Evolutionary conservation across 2,329 filamentous ascomycete genomes (phyloP).

Genomic region (Scleromitrula shiraiana): DNA sequence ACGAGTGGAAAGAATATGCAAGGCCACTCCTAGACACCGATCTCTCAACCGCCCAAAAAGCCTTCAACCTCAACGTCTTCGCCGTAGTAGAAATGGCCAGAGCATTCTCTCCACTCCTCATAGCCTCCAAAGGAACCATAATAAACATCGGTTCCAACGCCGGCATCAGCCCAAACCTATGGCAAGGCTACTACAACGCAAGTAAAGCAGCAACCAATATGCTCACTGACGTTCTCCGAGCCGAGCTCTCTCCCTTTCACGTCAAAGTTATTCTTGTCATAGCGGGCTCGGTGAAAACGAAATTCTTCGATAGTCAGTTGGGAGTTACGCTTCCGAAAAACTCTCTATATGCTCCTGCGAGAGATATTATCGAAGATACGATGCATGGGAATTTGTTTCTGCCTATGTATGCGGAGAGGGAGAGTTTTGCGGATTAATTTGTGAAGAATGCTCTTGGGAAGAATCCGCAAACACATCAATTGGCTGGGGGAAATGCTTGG

Average conservation of each 20-base stretch:
- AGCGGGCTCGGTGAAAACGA: constrained; percentile 18
- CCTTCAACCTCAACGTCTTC: constrained; percentile 30
- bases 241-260: constrained; percentile 18
- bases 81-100: constrained; percentile 27
- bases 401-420: constrained; percentile 15
- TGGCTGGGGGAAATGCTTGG: constrained; percentile 14
- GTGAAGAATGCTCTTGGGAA: constrained; percentile 20
- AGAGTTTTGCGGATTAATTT: too few relatives aligned
- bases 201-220: constrained; percentile 18
- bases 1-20: constrained; percentile 16
- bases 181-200: constrained; percentile 22
- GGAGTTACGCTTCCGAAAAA: constrained; percentile 11
- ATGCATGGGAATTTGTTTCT: constrained; percentile 12
- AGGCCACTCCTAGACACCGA: constrained; percentile 30
- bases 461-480: constrained; percentile 16
- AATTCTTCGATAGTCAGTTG: constrained; percentile 19
- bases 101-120: constrained; percentile 25
- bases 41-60: constrained; percentile 21
- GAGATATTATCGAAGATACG: constrained; percentile 14
- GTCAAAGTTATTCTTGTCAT: constrained; percentile 19
- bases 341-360: constrained; percentile 18
- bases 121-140: constrained; percentile 32
- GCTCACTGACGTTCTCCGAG: constrained; percentile 15
- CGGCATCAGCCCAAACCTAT: constrained; percentile 11
- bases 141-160: constrained; percentile 37